These are phyloP conservation scores for Annona squamosa DNA, from an alignment of 164 flowering plant genomes.

Conservation along the genomic window DNA sequence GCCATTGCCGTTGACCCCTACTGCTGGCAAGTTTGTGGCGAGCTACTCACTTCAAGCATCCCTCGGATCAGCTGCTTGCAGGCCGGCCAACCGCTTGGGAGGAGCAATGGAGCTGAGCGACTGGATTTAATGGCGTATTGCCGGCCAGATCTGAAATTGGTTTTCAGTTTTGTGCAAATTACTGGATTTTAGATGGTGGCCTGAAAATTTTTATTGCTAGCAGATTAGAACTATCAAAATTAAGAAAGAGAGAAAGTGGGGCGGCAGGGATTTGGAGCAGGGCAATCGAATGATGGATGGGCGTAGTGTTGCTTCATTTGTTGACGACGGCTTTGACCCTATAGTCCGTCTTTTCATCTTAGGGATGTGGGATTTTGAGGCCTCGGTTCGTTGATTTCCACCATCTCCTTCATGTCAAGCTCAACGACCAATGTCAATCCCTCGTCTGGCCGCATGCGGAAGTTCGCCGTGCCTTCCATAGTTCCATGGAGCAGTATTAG, in stretches of 20 bases:
- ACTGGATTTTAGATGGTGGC: too few relatives aligned
- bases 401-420: conserved; percentile 9
- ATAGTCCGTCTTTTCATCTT: conserved; percentile 65
- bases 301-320: conserved; percentile 10
- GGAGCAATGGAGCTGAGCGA: conserved; percentile 34
- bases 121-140: conserved; percentile 12
- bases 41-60: too few relatives aligned
- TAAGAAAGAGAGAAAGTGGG: too few relatives aligned
- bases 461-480: conserved; percentile 59
- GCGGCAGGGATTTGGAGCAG: too few relatives aligned
- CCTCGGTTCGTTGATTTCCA: conserved; percentile 53
- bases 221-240: too few relatives aligned
- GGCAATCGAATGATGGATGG: conserved; percentile 22
- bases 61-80: too few relatives aligned
- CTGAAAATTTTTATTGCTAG: too few relatives aligned
- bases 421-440: conserved; percentile 53
- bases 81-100: conserved; percentile 45
- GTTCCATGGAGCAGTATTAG: conserved; percentile 57
- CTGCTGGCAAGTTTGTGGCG: too few relatives aligned
- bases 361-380: conserved; percentile 53
- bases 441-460: conserved; percentile 95
- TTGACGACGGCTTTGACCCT: conserved; percentile 27
- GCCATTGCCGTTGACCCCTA: conserved; percentile 20
- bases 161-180: too few relatives aligned
- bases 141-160: conserved; percentile 25